Conservation (phyloP, 768 basidiomycete species). For the Leccinum incarnatum region DNA sequence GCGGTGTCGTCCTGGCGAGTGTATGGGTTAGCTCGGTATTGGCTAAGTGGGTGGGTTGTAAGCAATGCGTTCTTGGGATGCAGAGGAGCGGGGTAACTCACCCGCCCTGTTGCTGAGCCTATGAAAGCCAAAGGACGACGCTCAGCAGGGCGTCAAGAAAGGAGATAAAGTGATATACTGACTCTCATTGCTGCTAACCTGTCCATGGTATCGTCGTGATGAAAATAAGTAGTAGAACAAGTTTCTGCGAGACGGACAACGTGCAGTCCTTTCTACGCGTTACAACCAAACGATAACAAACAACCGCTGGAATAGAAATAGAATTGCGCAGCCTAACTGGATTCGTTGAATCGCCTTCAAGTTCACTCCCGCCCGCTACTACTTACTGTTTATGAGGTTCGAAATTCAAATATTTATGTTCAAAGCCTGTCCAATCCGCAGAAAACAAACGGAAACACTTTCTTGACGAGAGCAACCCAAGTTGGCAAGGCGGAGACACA, state of each 20-base stretch:
- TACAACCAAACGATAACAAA: slow-evolving; percentile 15
- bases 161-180: slow-evolving; percentile 18
- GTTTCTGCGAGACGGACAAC: not conserved
- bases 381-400: no score
- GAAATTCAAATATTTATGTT: no score
- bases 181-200: slow-evolving; percentile 87
- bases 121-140: not conserved
- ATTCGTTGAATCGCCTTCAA: no score
- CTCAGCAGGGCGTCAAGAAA: slow-evolving; percentile 5
- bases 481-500: no score
- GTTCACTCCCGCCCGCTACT: no score
- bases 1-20: slow-evolving; percentile 55
- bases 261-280: not conserved
- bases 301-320: no score
- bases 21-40: slow-evolving; percentile 56
- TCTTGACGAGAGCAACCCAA: no score
- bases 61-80: not conserved
- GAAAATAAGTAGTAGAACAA: slow-evolving; percentile 37
- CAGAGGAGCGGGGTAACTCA: slow-evolving; percentile 29
- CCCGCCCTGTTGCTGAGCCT: slow-evolving; percentile 72
- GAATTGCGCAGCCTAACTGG: no score
- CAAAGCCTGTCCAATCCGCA: no score
- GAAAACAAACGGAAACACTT: no score
- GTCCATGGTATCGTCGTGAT: slow-evolving; percentile 74
- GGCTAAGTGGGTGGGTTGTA: slow-evolving; percentile 16